A percentile compares a stretch with the other conserved stretches of the same genome.
phyloP scores from a whole-genome alignment of 129 eudicot species.

The Kitagawia praeruptora region DNA sequence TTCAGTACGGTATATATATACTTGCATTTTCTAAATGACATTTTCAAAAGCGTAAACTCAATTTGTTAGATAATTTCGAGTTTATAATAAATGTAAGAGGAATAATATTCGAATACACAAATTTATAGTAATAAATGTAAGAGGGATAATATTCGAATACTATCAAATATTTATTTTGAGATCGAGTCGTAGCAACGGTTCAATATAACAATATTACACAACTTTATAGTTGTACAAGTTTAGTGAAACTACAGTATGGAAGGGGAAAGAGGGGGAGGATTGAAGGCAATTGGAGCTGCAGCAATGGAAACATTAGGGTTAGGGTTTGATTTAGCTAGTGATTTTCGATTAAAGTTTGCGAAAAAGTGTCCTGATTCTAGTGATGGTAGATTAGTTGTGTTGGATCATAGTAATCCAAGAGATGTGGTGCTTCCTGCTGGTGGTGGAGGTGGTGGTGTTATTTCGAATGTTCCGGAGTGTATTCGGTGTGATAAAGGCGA shows the following conservation, averaged over 20 bases:
- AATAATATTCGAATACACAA: too few relatives aligned
- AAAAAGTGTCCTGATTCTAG: conserved; percentile 34
- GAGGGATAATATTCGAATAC: too few relatives aligned
- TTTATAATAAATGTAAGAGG: too few relatives aligned
- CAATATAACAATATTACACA: too few relatives aligned
- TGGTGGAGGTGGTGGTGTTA: conserved; percentile 22
- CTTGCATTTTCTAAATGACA: too few relatives aligned
- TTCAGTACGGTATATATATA: too few relatives aligned
- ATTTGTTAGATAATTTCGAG: too few relatives aligned
- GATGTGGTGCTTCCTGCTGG: conserved; percentile 60
- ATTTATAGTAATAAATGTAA: too few relatives aligned
- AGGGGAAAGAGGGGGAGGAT: neutral
- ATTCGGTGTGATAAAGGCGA: conserved; percentile 93
- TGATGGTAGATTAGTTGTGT: conserved; percentile 52
- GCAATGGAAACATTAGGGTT: conserved; percentile 68
- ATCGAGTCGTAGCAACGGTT: too few relatives aligned
- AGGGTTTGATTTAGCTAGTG: conserved; percentile 92
- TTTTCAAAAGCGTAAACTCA: neutral
- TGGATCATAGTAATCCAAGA: conserved; percentile 40
- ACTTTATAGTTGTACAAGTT: too few relatives aligned
- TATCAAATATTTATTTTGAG: too few relatives aligned
- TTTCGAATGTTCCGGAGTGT: conserved; percentile 53
- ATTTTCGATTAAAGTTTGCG: conserved; percentile 77
- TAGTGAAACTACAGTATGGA: neutral
- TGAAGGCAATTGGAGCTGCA: conserved; percentile 39